phyloP scores from a whole-genome alignment of 1,284 basidiomycete species.

The Paramarasmius palmivorus region DNA sequence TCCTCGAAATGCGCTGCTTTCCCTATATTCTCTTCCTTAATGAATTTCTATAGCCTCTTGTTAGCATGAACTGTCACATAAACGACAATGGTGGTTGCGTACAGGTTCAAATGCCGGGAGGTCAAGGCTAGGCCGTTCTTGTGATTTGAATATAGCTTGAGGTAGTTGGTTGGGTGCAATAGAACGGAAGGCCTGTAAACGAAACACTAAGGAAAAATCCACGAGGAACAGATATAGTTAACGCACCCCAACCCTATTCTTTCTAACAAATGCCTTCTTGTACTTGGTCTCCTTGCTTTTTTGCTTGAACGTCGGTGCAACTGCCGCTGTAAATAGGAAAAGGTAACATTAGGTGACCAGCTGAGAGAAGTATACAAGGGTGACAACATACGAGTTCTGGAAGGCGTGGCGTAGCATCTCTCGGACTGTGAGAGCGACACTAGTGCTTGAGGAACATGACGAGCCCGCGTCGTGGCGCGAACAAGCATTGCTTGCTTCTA shows the following conservation, averaged over 20 bases:
- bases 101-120: conserved; percentile 44
- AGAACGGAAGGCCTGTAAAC: conserved; percentile 38
- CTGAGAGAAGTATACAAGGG: too few relatives aligned
- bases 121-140: conserved; percentile 27
- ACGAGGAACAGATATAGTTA: not conserved
- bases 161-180: conserved; percentile 34
- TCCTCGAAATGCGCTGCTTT: conserved; percentile 42
- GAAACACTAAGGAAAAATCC: not conserved
- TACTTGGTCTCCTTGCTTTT: conserved; percentile 19
- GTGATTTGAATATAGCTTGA: conserved; percentile 34
- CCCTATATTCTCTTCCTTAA: conserved; percentile 38
- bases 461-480: conserved; percentile 4
- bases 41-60: conserved; percentile 30
- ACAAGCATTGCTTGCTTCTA: not conserved
- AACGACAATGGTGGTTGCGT: conserved; percentile 16
- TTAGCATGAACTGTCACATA: not conserved
- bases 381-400: not conserved
- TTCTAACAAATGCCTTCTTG: conserved; percentile 19
- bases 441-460: not conserved
- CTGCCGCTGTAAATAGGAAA: conserved; percentile 1
- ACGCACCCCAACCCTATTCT: conserved; percentile 25
- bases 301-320: conserved; percentile 9
- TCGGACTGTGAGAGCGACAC: not conserved
- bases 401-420: not conserved
- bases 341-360: not conserved